phyloP scores from a whole-genome alignment of 306 rosid species.

The barrel medic (Medicago truncatula) region MtrunA17r5.0-ANR NC_053045.1:45512001-45512500 shows the following conservation, averaged over 20 bases:
- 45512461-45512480: slow-evolving; percentile 91
- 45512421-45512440: slow-evolving; percentile 62
- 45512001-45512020: slow-evolving; percentile 46
- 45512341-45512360: not conserved
- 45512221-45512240: slow-evolving; percentile 52
- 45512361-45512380: slow-evolving; percentile 25
- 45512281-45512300: slow-evolving; percentile 77
- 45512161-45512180: slow-evolving; percentile 71
- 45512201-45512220: slow-evolving; percentile 44
- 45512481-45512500: slow-evolving; percentile 99
- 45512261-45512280: slow-evolving; percentile 55
- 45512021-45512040: slow-evolving; percentile 62
- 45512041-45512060: slow-evolving; percentile 47
- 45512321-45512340: not conserved
- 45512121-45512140: slow-evolving; percentile 66
- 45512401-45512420: slow-evolving; percentile 69
- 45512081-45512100: slow-evolving; percentile 59
- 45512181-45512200: slow-evolving; percentile 54
- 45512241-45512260: slow-evolving; percentile 58
- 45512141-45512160: slow-evolving; percentile 58
- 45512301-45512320: slow-evolving; percentile 53
- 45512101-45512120: slow-evolving; percentile 48
- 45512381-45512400: slow-evolving; percentile 42
- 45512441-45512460: slow-evolving; percentile 86
- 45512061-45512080: slow-evolving; percentile 51